Base-by-base conservation (phyloP, 2,329 filamentous ascomycete species). In the Colletotrichum gigasporum region DNA sequence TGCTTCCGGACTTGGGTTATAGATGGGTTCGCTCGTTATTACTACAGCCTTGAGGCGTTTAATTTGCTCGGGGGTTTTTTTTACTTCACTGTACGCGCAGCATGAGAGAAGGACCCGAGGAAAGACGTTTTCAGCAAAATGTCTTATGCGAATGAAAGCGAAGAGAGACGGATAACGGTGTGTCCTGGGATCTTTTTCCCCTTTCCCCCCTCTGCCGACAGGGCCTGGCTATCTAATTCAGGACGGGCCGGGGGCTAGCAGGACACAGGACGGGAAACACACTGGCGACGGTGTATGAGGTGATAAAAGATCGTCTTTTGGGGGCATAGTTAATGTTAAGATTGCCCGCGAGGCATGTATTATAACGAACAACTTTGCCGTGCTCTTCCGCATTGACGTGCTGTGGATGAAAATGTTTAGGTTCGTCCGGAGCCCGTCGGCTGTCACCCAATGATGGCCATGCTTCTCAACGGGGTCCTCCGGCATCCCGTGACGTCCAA, bases 251-350 rank as follows among this genome's bases (percentile, higher is more conserved):
- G 45, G 30, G 7, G 30, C 7, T 12, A 34, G 47, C 20, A 24
- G n/a, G 39, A 56, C 7, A 7, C 28, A 22, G 45, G 39, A 28
- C 24, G n/a, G 34, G 16, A 30, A 32, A n/a, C n/a, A 24, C n/a
- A 41, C 14, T 48, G 16, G 53, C 30, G 26, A 54, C 35, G 35
- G 52, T 37, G 54, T n/a, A 45, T 39, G 54, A 60, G 28, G n/a
- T 42, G 32, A 34, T 26, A 47, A n/a, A 58, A 57, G 39, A 63
- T 28, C 44, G 22, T 20, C 42, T 26, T 63, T 63, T 22, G 30
- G 32, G 37, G 28, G 20, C 42, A 45, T 62, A 55, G 48, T 48
- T 62, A 64, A 64, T 64, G 62, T 30, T 32, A 24, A 64, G 26
- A 44, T 34, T 50, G 62, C 56, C 56, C 42, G 35, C 34, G 48